phyloP scores from a whole-genome alignment of 2,329 filamentous ascomycete species.

The Fusarium caatingaense region DNA sequence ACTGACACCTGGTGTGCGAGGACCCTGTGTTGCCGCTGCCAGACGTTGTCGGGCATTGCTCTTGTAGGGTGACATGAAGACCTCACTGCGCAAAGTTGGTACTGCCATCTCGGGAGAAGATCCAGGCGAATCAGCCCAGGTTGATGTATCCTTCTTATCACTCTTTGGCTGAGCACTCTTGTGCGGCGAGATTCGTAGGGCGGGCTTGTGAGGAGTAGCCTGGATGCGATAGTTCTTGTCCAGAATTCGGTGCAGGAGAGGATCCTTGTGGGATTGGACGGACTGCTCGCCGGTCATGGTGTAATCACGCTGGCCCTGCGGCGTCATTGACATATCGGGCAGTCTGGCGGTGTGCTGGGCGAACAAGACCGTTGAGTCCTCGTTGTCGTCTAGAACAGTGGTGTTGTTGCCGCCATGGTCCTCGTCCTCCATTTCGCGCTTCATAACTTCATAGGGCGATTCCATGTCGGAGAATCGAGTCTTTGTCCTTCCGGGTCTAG shows the following conservation, averaged over 20 bases:
- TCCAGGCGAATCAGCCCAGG: constrained; percentile 69
- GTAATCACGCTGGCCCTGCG: constrained; percentile 59
- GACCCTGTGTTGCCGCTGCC: constrained; percentile 57
- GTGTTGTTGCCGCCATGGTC: constrained; percentile 56
- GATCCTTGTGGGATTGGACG: constrained; percentile 67
- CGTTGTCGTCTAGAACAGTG: constrained; percentile 52
- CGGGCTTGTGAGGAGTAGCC: constrained; percentile 81
- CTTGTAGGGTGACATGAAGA: constrained; percentile 81
- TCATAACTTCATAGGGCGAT: constrained; percentile 81
- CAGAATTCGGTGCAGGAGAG: constrained; percentile 87
- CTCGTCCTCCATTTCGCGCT: constrained; percentile 70
- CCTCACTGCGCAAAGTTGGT: constrained; percentile 84
- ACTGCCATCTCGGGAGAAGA: constrained; percentile 83
- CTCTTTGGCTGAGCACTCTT: constrained; percentile 53
- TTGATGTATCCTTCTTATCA: constrained; percentile 51
- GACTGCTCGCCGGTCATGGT: constrained; percentile 51
- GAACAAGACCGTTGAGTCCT: constrained; percentile 62
- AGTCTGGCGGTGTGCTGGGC: constrained; percentile 65
- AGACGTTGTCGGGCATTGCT: constrained; percentile 58
- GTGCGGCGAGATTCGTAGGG: constrained; percentile 59
- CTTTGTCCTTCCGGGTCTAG: constrained; percentile 64
- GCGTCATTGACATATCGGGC: constrained; percentile 73
- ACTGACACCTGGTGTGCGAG: constrained; percentile 84
- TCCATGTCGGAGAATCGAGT: constrained; percentile 73
- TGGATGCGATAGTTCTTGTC: constrained; percentile 96